phyloP scores from a whole-genome alignment of 257 asterid species.

The Solanum habrochaites region DNA sequence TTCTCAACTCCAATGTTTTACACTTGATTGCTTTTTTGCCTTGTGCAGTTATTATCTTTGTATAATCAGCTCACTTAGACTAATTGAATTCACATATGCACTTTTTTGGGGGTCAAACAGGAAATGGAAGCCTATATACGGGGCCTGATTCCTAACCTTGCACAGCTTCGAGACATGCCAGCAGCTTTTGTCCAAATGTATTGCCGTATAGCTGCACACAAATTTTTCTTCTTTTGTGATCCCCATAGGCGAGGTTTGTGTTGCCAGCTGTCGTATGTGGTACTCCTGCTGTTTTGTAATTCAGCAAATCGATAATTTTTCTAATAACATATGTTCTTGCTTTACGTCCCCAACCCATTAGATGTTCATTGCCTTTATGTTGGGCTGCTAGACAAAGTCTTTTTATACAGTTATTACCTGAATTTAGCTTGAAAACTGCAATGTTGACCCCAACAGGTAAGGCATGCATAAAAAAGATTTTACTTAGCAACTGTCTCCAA shows the following conservation, averaged over 20 bases:
- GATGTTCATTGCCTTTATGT: neutral
- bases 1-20: conserved; percentile 7
- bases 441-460: conserved; percentile 49
- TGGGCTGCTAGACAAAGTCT: neutral
- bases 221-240: conserved; percentile 97
- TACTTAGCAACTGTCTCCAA: conserved; percentile 97
- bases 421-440: conserved; percentile 1
- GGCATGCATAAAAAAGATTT: conserved; percentile 96
- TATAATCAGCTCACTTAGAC: neutral
- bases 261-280: neutral
- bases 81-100: neutral
- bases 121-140: conserved; percentile 96
- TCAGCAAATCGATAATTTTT: neutral
- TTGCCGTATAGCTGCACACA: conserved; percentile 98
- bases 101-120: conserved; percentile 16
- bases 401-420: neutral
- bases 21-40: neutral
- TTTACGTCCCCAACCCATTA: neutral
- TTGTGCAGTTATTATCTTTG: neutral
- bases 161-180: conserved; percentile 93
- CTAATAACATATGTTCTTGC: neutral
- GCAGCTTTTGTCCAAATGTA: conserved; percentile 90
- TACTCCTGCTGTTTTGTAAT: neutral
- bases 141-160: conserved; percentile 96
- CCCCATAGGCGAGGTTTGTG: conserved; percentile 90